These are phyloP conservation scores for Pseudogymnoascus sp. DNA, from an alignment of 2,329 filamentous ascomycete species.

Conservation along the genomic window DNA sequence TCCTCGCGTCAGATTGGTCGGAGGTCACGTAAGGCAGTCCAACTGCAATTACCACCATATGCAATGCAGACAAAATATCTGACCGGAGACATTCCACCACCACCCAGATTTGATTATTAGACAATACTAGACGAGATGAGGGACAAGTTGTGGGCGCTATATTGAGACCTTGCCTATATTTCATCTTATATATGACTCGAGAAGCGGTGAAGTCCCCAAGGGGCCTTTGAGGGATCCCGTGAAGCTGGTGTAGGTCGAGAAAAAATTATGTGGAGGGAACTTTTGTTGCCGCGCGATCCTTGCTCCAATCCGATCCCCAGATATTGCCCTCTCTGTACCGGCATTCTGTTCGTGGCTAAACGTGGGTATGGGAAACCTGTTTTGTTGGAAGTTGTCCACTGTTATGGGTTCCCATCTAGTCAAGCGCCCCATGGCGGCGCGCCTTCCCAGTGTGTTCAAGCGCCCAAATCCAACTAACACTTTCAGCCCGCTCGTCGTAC, in stretches of 20 bases:
- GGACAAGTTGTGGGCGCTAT: background rate
- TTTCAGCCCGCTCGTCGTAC: background rate
- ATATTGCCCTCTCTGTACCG: background rate
- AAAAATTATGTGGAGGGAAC: background rate
- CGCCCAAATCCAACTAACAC: background rate
- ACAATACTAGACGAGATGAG: background rate
- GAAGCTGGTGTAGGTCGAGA: background rate
- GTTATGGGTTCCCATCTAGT: background rate
- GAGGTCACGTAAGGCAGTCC: background rate
- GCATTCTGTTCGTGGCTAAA: conserved; percentile 1
- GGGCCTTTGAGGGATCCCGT: background rate
- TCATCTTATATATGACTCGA: conserved; percentile 3
- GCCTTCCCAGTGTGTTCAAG: background rate
- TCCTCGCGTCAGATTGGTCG: background rate
- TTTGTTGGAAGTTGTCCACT: background rate
- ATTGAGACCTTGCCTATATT: background rate
- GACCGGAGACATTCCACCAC: background rate
- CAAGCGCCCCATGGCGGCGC: background rate
- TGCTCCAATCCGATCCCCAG: conserved; percentile 6
- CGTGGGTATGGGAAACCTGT: background rate
- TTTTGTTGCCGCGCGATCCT: conserved; percentile 1
- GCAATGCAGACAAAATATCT: conserved; percentile 2
- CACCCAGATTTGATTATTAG: background rate
- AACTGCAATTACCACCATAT: conserved; percentile 6
- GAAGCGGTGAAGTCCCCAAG: conserved; percentile 2